Percentiles rank a stretch among this genome's conserved stretches.
Conservation (phyloP, 371 early-diverging fungal species). For the Mucor sp. region DNA sequence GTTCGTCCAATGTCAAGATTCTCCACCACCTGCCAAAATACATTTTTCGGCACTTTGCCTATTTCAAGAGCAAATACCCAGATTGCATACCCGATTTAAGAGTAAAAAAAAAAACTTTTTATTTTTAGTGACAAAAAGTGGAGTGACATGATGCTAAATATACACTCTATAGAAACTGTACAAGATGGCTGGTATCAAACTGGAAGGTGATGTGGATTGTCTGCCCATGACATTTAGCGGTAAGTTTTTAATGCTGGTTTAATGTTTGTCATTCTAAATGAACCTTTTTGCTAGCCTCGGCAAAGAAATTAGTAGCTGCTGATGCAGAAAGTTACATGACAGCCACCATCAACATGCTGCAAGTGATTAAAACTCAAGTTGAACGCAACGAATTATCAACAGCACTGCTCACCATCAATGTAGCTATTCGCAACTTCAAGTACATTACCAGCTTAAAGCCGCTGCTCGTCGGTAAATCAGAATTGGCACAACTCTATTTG, state of each 20-base stretch:
- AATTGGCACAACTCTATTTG: conserved; percentile 53
- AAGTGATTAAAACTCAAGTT: conserved; percentile 19
- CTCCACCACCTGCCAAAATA: conserved; percentile 64
- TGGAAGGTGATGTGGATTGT: conserved; percentile 33
- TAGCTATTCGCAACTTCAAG: conserved; percentile 42
- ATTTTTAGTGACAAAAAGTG: not conserved
- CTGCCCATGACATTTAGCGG: conserved; percentile 31
- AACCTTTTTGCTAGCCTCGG: not conserved
- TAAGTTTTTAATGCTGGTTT: not conserved
- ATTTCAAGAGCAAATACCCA: conserved; percentile 71
- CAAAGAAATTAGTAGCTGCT: conserved; percentile 18
- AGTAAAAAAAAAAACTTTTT: conserved; percentile 39
- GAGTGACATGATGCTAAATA: not conserved
- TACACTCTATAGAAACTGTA: conserved; percentile 23
- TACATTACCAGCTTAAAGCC: conserved; percentile 51
- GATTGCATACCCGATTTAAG: conserved; percentile 64
- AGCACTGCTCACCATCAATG: conserved; percentile 27
- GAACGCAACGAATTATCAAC: conserved; percentile 21
- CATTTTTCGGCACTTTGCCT: conserved; percentile 71
- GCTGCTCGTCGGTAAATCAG: conserved; percentile 41
- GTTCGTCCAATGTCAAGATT: conserved; percentile 48
- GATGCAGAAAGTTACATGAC: conserved; percentile 36
- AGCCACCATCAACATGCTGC: conserved; percentile 30
- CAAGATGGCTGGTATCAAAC: conserved; percentile 26
- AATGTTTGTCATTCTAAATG: not conserved